Percentiles rank a stretch among this genome's conserved stretches.
Conservation (phyloP, 2,329 filamentous ascomycete species). For the Monilinia polystroma region DNA sequence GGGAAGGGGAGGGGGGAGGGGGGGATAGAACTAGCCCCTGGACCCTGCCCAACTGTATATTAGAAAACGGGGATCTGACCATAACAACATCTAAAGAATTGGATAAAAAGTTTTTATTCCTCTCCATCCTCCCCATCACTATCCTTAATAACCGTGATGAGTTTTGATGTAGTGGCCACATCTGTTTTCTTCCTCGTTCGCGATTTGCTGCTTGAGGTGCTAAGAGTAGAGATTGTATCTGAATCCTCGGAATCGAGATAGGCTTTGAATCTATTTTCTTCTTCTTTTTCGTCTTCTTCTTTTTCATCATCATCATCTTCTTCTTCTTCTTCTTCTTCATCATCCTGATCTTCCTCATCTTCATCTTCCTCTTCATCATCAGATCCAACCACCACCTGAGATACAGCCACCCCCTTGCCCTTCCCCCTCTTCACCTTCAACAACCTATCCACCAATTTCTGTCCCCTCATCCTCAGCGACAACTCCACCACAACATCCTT, state of each 20-base stretch:
- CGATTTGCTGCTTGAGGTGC: conserved; percentile 16
- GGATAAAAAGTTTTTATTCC: no score
- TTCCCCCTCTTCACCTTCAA: conserved; percentile 49
- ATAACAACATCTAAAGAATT: no score
- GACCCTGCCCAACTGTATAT: no score
- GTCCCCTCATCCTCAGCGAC: conserved; percentile 68
- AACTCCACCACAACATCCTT: conserved; percentile 78
- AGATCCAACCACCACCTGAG: conserved; percentile 26
- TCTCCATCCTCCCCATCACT: conserved; percentile 52
- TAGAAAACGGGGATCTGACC: no score
- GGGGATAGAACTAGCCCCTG: no score
- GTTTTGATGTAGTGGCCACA: conserved; percentile 17
- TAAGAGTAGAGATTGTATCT: conserved; percentile 30
- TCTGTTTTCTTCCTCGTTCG: conserved; percentile 22
- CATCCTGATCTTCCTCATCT: conserved; percentile 12
- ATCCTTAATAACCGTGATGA: conserved; percentile 50
- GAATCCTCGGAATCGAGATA: conserved; percentile 30
- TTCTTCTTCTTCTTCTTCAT: background rate
- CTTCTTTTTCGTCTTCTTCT: background rate
- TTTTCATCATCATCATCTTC: background rate
- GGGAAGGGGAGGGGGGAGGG: no score
- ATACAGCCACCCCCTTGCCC: conserved; percentile 23
- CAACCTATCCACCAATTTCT: conserved; percentile 67
- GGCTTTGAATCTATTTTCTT: conserved; percentile 12
- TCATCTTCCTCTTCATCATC: conserved; percentile 25